Conservation (phyloP, 495 filamentous ascomycete genomes). For the Trichoderma parareesei region DNA sequence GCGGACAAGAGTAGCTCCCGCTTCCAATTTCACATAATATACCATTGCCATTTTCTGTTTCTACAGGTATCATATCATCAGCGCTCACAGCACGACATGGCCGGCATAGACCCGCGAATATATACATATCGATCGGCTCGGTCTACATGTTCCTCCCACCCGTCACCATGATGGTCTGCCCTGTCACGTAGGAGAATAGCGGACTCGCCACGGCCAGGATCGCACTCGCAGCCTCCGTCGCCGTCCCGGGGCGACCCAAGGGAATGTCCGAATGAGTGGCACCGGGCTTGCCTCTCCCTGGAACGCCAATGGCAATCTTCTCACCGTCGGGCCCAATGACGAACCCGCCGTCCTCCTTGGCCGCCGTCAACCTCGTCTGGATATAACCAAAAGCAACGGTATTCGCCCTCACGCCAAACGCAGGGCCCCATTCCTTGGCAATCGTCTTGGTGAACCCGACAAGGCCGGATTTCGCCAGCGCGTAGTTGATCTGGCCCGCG, state of each 20-base stretch:
- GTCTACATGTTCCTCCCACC: slow-evolving; percentile 72
- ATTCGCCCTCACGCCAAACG: slow-evolving; percentile 75
- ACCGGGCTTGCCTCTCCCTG: slow-evolving; percentile 30
- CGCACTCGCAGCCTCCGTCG: slow-evolving; percentile 71
- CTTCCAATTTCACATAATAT: slow-evolving; percentile 7
- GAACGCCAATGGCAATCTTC: slow-evolving; percentile 73
- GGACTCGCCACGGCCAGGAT: slow-evolving; percentile 75
- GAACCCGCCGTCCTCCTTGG: slow-evolving; percentile 73
- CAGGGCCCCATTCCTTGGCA: slow-evolving; percentile 86
- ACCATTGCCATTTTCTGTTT: slow-evolving; percentile 7
- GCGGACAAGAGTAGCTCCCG: slow-evolving; percentile 6
- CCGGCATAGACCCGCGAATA: neutral
- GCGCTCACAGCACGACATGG: neutral
- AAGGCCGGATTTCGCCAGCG: slow-evolving; percentile 73
- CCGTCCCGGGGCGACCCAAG: slow-evolving; percentile 61
- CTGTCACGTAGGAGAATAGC: slow-evolving; percentile 70
- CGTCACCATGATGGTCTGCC: slow-evolving; percentile 78
- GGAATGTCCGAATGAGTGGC: slow-evolving; percentile 62
- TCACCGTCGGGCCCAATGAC: slow-evolving; percentile 67
- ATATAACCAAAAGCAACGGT: slow-evolving; percentile 78
- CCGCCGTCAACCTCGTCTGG: slow-evolving; percentile 64
- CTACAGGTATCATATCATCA: neutral
- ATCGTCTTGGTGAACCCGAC: slow-evolving; percentile 75
- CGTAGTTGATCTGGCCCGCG: slow-evolving; percentile 79
- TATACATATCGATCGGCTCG: neutral